Percentiles rank a stretch among this genome's conserved stretches.
Conservation (phyloP, 2,329 filamentous ascomycete genomes). For the Penicillium sp. region DNA sequence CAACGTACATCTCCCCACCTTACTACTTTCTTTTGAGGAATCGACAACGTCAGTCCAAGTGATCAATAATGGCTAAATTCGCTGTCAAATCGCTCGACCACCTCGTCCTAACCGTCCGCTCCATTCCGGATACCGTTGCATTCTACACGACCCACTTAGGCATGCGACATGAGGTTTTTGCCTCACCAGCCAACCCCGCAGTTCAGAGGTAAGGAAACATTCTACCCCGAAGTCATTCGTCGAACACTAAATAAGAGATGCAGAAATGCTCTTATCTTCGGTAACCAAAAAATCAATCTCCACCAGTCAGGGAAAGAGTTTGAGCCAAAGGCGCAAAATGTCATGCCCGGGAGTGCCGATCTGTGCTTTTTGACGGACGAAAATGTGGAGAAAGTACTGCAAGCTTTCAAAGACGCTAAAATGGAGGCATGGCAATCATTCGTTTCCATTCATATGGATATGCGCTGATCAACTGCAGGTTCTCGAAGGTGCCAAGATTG, state of each 20-base stretch:
- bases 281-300: constrained; percentile 62
- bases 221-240: not conserved
- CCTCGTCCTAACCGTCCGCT: constrained; percentile 59
- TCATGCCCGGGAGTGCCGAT: constrained; percentile 59
- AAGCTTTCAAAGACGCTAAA: constrained; percentile 40
- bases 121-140: constrained; percentile 49
- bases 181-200: constrained; percentile 38
- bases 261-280: constrained; percentile 59
- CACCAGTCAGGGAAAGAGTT: constrained; percentile 60
- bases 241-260: constrained; percentile 13
- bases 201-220: constrained; percentile 19
- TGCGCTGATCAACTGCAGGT: constrained; percentile 28
- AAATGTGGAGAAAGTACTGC: constrained; percentile 50
- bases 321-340: constrained; percentile 57
- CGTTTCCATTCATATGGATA: not conserved
- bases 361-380: constrained; percentile 60
- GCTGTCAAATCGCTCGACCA: constrained; percentile 56
- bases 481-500: constrained; percentile 52
- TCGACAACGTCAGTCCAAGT: not conserved
- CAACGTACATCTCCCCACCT: not conserved
- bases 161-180: constrained; percentile 58
- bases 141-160: constrained; percentile 60
- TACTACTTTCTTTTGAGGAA: not conserved
- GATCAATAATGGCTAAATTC: constrained; percentile 10
- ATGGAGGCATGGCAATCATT: constrained; percentile 38